Conservation (phyloP, 2,329 filamentous ascomycete species). For the Westerdykella aurantiaca region DNA sequence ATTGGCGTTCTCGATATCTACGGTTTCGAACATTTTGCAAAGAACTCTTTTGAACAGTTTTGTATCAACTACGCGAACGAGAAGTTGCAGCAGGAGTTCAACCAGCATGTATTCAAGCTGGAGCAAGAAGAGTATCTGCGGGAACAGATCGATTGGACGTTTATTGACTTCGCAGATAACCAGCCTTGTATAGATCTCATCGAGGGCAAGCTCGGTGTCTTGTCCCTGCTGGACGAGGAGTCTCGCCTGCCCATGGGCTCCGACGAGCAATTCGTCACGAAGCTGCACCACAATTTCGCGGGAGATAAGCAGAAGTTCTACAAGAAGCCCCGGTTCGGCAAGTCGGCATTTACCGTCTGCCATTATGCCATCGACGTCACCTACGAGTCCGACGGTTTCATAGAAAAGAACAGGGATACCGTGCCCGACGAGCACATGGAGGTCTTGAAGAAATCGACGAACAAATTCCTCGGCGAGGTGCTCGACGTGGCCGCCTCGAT, state of each 20-base stretch:
- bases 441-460: slow-evolving; percentile 76
- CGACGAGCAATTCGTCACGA: slow-evolving; percentile 93
- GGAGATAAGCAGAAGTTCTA: slow-evolving; percentile 92
- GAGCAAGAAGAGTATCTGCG: slow-evolving; percentile 97
- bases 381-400: slow-evolving; percentile 97
- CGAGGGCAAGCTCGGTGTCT: slow-evolving; percentile 89
- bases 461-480: slow-evolving; percentile 77
- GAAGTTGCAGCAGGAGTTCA: slow-evolving; percentile 98
- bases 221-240: slow-evolving; percentile 91
- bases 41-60: slow-evolving; percentile 99
- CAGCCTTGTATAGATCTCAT: slow-evolving; percentile 98
- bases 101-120: slow-evolving; percentile 97
- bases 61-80: slow-evolving; percentile 99
- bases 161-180: slow-evolving; percentile 99
- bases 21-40: slow-evolving; percentile 97
- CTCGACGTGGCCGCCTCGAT: slow-evolving; percentile 79
- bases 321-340: slow-evolving; percentile 97
- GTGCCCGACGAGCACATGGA: slow-evolving; percentile 98
- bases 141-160: slow-evolving; percentile 98
- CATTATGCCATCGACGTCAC: slow-evolving; percentile 98
- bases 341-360: slow-evolving; percentile 95
- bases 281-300: slow-evolving; percentile 90
- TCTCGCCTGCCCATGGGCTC: slow-evolving; percentile 95
- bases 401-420: slow-evolving; percentile 98
- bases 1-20: slow-evolving; percentile 99